Percentiles rank a stretch among this genome's conserved stretches.
Evolutionary conservation across 495 filamentous ascomycete species (phyloP).

Genomic region (Viridothelium virens): DNA sequence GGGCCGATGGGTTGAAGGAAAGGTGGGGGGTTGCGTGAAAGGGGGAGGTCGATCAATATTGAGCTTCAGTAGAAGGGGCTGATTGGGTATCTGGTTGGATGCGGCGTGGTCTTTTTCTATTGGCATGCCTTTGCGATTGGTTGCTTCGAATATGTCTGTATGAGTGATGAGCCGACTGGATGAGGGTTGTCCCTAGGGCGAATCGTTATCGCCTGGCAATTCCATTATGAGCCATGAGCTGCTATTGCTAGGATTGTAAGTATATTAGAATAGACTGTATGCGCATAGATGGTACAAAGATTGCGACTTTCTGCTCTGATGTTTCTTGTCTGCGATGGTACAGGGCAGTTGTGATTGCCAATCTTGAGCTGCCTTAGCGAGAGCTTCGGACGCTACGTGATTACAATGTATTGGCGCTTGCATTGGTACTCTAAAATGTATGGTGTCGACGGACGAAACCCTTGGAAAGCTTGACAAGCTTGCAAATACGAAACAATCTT

Average conservation of each 20-base stretch:
- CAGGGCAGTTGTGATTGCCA: neutral
- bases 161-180: constrained; percentile 4
- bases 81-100: neutral
- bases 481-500: no score
- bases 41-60: neutral
- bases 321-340: no score
- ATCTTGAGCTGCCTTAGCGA: neutral
- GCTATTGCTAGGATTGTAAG: neutral
- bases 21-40: constrained; percentile 55
- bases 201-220: neutral
- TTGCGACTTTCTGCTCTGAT: neutral
- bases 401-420: no score
- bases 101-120: neutral
- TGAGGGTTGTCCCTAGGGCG: neutral
- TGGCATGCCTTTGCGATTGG: neutral
- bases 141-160: neutral
- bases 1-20: constrained; percentile 74
- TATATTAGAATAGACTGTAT: neutral
- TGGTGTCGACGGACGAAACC: no score
- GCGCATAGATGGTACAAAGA: neutral
- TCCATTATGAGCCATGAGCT: neutral
- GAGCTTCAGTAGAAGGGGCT: neutral
- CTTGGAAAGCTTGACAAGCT: no score
- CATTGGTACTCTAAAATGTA: no score
- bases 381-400: no score